Evolutionary conservation across 2,329 filamentous ascomycete species (phyloP).

Genomic region (Colletotrichum horii): DNA sequence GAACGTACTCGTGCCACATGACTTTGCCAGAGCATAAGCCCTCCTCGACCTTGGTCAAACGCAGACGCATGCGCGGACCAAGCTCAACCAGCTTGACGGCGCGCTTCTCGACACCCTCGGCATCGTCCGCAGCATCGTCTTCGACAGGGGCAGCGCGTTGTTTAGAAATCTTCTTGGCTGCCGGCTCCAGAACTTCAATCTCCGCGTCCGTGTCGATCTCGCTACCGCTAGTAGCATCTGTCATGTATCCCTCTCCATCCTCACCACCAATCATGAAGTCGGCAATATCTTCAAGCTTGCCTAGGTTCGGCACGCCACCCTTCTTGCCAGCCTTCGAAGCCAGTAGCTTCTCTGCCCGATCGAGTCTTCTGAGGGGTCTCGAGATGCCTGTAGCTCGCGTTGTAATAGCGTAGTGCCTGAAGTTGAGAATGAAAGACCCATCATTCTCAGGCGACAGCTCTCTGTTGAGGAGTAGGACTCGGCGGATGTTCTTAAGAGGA

Average conservation of each 20-base stretch:
- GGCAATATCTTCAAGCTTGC: slow-evolving; percentile 89
- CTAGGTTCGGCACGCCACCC: slow-evolving; percentile 82
- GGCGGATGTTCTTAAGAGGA: slow-evolving; percentile 88
- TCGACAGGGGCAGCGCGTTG: slow-evolving; percentile 54
- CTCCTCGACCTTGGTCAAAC: slow-evolving; percentile 95
- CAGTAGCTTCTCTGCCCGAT: slow-evolving; percentile 82
- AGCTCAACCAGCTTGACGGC: slow-evolving; percentile 93
- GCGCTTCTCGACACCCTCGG: slow-evolving; percentile 75
- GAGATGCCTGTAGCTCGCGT: slow-evolving; percentile 87
- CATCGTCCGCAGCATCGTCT: slow-evolving; percentile 50
- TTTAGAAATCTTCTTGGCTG: slow-evolving; percentile 61
- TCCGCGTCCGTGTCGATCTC: slow-evolving; percentile 95
- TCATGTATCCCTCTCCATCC: slow-evolving; percentile 81
- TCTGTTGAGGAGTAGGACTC: slow-evolving; percentile 89
- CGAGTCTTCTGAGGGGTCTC: slow-evolving; percentile 80
- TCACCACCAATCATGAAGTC: slow-evolving; percentile 92
- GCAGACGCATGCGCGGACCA: slow-evolving; percentile 85
- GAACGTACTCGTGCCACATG: slow-evolving; percentile 97
- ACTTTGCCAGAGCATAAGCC: slow-evolving; percentile 87
- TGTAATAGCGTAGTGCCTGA: slow-evolving; percentile 94
- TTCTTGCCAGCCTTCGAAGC: slow-evolving; percentile 66
- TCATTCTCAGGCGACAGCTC: slow-evolving; percentile 66
- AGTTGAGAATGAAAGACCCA: slow-evolving; percentile 80
- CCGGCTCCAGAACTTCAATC: slow-evolving; percentile 78
- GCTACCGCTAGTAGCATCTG: slow-evolving; percentile 83